Percentiles rank a stretch among this genome's conserved stretches.
These are phyloP conservation scores for Rhodotorula sp. DNA, from an alignment of 1,284 basidiomycete species.

Conservation along the genomic window DNA sequence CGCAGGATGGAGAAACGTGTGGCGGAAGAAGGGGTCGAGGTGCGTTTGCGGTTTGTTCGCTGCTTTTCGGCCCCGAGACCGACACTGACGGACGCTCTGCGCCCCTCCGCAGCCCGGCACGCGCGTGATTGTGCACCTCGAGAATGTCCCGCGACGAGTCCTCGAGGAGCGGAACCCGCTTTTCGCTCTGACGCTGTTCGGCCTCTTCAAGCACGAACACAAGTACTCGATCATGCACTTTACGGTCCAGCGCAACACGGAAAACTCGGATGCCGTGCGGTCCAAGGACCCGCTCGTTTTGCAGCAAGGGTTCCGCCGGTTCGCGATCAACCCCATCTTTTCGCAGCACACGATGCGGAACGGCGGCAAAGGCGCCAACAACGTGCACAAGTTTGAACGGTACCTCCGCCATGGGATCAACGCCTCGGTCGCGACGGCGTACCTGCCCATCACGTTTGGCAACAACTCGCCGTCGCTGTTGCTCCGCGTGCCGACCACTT, in stretches of 20 bases:
- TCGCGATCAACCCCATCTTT: slow-evolving; percentile 81
- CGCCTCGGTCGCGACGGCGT: slow-evolving; percentile 79
- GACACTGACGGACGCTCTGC: background rate
- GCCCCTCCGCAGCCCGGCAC: slow-evolving; percentile 65
- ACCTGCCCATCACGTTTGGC: slow-evolving; percentile 86
- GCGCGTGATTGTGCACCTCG: slow-evolving; percentile 70
- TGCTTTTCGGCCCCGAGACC: background rate
- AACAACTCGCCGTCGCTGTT: slow-evolving; percentile 41
- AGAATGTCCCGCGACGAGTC: slow-evolving; percentile 60
- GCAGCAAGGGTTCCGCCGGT: slow-evolving; percentile 81
- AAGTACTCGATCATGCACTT: slow-evolving; percentile 94
- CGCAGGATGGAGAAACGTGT: slow-evolving; percentile 65
- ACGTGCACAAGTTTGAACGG: slow-evolving; percentile 96
- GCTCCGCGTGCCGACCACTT: slow-evolving; percentile 44
- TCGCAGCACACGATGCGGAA: slow-evolving; percentile 81
- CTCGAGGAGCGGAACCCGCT: slow-evolving; percentile 52
- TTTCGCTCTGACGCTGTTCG: slow-evolving; percentile 71
- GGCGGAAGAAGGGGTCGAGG: slow-evolving; percentile 68
- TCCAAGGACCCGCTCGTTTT: slow-evolving; percentile 92
- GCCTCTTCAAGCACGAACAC: slow-evolving; percentile 90
- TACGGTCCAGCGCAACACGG: slow-evolving; percentile 89
- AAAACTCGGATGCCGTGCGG: slow-evolving; percentile 80
- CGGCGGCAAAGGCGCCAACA: slow-evolving; percentile 85
- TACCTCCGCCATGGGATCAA: slow-evolving; percentile 67
- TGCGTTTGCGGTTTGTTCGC: slow-evolving; percentile 48